Percentiles rank a stretch among this genome's conserved stretches.
Conservation (phyloP, 2,329 filamentous ascomycete species). For the Mariannaea sp. region DNA sequence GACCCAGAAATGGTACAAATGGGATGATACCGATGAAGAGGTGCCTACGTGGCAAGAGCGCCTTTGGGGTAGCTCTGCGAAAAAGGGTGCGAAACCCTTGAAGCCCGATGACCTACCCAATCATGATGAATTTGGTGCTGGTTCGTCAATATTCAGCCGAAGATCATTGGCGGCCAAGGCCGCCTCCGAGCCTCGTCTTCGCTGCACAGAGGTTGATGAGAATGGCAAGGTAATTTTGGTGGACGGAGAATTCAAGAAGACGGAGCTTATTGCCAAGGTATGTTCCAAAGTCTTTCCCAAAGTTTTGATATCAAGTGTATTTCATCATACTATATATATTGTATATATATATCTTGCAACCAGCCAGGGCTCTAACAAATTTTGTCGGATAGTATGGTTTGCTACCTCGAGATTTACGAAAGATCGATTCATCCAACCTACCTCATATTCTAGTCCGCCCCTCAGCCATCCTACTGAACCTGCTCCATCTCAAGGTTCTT, state of each 20-base stretch:
- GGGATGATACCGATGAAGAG: constrained; percentile 24
- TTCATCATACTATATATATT: too few species aligned
- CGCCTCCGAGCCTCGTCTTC: constrained; percentile 80
- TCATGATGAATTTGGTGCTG: constrained; percentile 62
- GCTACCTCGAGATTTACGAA: constrained; percentile 90
- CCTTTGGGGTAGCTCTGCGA: constrained; percentile 50
- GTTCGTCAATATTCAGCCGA: constrained; percentile 67
- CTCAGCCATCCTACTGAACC: constrained; percentile 90
- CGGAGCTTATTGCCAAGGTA: constrained; percentile 93
- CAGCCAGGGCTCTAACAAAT: constrained; percentile 10
- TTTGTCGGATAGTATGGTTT: constrained; percentile 72
- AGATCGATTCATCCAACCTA: constrained; percentile 95
- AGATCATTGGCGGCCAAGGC: constrained; percentile 75
- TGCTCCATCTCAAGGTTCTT: constrained; percentile 93
- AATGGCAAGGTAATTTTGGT: constrained; percentile 89
- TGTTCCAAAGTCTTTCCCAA: constrained; percentile 1
- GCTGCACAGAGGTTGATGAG: constrained; percentile 95
- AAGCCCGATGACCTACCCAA: constrained; percentile 64
- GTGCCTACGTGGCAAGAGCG: constrained; percentile 53
- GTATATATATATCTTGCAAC: neutral
- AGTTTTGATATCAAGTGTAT: too few species aligned
- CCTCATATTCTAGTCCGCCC: constrained; percentile 94
- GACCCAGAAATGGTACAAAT: constrained; percentile 30
- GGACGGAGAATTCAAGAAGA: constrained; percentile 97
- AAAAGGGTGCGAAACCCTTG: constrained; percentile 48